Conservation (phyloP, 495 filamentous ascomycete genomes). For the Pyronema domesticum region DNA sequence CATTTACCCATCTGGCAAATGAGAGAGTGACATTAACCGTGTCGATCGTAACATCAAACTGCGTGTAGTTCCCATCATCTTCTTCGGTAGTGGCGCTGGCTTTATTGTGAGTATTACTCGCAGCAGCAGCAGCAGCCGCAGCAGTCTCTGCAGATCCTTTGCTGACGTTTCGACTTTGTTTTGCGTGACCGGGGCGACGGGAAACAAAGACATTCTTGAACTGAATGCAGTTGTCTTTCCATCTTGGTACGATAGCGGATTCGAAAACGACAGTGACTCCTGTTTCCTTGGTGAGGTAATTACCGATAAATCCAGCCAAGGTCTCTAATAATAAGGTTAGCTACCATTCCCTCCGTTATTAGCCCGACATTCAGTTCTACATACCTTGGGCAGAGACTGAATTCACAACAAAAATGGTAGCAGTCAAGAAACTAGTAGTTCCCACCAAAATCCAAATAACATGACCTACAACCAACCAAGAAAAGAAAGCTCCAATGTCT, state of each 20-base stretch:
- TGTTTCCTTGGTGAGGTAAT: slow-evolving; percentile 86
- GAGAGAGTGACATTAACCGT: slow-evolving; percentile 95
- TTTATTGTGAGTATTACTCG: slow-evolving; percentile 27
- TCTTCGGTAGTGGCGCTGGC: slow-evolving; percentile 30
- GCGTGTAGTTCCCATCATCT: slow-evolving; percentile 91
- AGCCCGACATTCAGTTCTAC: slow-evolving; percentile 15
- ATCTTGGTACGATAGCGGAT: slow-evolving; percentile 89
- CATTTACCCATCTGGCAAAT: slow-evolving; percentile 94
- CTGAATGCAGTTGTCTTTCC: slow-evolving; percentile 83
- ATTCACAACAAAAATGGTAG: slow-evolving; percentile 76
- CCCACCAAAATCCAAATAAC: slow-evolving; percentile 86
- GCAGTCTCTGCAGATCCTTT: slow-evolving; percentile 80
- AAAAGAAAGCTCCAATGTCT: slow-evolving; percentile 86
- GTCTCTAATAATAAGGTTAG: slow-evolving; percentile 43
- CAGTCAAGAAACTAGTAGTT: slow-evolving; percentile 91
- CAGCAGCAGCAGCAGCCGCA: slow-evolving; percentile 69
- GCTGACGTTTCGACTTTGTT: slow-evolving; percentile 44
- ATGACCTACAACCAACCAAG: slow-evolving; percentile 87
- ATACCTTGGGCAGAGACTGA: slow-evolving; percentile 86
- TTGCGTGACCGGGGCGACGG: slow-evolving; percentile 58
- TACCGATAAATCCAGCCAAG: slow-evolving; percentile 77
- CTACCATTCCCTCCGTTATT: neutral
- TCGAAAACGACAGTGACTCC: slow-evolving; percentile 95
- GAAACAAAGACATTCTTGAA: slow-evolving; percentile 97
- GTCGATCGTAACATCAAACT: slow-evolving; percentile 88